phyloP scores from a whole-genome alignment of 2,329 filamentous ascomycete genomes.

The Tolypocladium cylindrosporum region DNA sequence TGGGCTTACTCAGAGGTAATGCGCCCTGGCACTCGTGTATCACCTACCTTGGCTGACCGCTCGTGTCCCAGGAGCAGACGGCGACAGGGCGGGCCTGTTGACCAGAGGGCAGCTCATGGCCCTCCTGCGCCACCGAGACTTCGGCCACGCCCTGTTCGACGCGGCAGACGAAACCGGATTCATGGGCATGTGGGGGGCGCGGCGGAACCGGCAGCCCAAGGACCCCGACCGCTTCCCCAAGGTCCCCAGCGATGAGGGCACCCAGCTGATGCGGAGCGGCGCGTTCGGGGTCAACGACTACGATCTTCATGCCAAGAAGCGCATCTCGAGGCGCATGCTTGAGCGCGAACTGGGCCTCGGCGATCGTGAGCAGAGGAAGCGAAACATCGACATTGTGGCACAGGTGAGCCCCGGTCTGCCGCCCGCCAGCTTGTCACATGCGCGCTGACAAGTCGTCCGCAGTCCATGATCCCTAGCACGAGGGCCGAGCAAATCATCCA shows the following conservation, averaged over 20 bases:
- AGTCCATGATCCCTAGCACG: conserved; percentile 69
- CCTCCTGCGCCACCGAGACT: conserved; percentile 27
- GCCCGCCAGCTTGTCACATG: background rate
- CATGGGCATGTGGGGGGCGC: conserved; percentile 30
- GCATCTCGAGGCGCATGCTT: conserved; percentile 61
- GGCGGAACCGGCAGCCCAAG: conserved; percentile 28
- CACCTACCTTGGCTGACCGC: background rate
- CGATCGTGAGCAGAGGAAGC: conserved; percentile 44
- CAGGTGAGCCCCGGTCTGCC: conserved; percentile 37
- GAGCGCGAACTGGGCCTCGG: conserved; percentile 74
- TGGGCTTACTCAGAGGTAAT: conserved; percentile 20
- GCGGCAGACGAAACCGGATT: conserved; percentile 26
- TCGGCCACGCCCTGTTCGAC: conserved; percentile 24
- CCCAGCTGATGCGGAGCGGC: conserved; percentile 71
- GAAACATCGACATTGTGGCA: conserved; percentile 56
- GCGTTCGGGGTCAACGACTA: conserved; percentile 63
- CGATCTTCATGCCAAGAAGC: conserved; percentile 42
- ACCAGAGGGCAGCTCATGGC: conserved; percentile 28
- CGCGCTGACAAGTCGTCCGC: background rate
- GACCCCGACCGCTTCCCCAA: conserved; percentile 63
- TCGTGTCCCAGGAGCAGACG: conserved; percentile 7
- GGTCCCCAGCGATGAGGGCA: conserved; percentile 70
- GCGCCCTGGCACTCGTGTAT: background rate
- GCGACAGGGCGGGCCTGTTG: conserved; percentile 18
- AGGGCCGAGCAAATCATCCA: conserved; percentile 80